Percentiles rank a stretch among this genome's conserved stretches.
These are phyloP conservation scores for Coniella lustricola DNA, from an alignment of 2,329 filamentous ascomycete species.

Conservation along the genomic window DNA sequence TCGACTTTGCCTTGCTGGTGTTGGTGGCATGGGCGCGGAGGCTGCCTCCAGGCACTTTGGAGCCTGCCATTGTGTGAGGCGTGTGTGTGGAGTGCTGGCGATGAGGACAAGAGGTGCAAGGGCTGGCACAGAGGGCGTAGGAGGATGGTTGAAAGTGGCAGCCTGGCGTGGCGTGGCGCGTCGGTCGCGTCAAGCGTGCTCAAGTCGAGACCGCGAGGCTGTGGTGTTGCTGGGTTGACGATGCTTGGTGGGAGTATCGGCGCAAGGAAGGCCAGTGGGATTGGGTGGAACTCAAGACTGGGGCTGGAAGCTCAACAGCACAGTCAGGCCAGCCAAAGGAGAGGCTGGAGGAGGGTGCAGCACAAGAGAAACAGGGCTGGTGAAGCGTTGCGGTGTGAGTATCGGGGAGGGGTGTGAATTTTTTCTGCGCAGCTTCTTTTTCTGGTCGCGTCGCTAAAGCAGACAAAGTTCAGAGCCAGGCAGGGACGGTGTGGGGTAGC, in stretches of 20 bases:
- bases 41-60: conserved; percentile 8
- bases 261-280: neutral
- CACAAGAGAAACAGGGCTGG: neutral
- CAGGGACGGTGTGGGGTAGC: conserved; percentile 13
- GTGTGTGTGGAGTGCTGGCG: too few relatives aligned
- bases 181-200: too few relatives aligned
- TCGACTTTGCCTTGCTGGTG: conserved; percentile 7
- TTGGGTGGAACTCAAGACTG: neutral
- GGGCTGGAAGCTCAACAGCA: too few relatives aligned
- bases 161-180: too few relatives aligned
- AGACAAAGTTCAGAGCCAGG: conserved; percentile 4
- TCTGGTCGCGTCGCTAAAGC: conserved; percentile 13
- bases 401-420: conserved; percentile 10
- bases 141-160: too few relatives aligned
- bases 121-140: too few relatives aligned
- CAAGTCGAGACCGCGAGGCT: too few relatives aligned
- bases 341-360: neutral
- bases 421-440: conserved; percentile 15
- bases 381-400: neutral
- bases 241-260: too few relatives aligned
- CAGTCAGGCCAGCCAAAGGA: neutral
- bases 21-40: conserved; percentile 15
- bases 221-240: too few relatives aligned
- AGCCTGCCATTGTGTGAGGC: conserved; percentile 11
- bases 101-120: too few relatives aligned